A percentile compares a stretch with the other conserved stretches of the same genome.
These are phyloP conservation scores for Pseudogymnoascus sp. DNA, from an alignment of 2,329 filamentous ascomycete genomes.

Conservation along the genomic window DNA sequence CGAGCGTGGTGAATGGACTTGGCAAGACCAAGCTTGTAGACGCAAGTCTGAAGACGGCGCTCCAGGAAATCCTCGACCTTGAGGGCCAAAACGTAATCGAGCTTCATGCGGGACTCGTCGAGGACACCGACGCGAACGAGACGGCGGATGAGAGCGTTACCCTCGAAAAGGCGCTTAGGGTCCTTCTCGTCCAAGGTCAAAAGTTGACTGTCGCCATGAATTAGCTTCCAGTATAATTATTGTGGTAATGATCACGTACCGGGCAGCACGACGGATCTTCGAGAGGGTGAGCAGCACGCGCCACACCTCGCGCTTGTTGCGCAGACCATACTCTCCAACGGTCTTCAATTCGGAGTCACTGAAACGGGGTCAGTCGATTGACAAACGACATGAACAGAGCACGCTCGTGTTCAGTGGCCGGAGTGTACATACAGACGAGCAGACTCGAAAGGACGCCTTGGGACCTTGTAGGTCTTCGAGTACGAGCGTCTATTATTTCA, in stretches of 20 bases:
- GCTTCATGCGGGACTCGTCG: slow-evolving; percentile 99
- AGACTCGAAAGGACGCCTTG: slow-evolving; percentile 86
- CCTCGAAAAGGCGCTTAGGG: slow-evolving; percentile 99
- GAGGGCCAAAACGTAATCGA: slow-evolving; percentile 99
- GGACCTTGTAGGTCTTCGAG: slow-evolving; percentile 99
- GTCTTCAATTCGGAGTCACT: slow-evolving; percentile 99
- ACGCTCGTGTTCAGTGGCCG: slow-evolving; percentile 98
- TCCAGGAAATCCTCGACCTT: slow-evolving; percentile 99
- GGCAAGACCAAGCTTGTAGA: slow-evolving; percentile 99
- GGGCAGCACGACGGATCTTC: slow-evolving; percentile 99
- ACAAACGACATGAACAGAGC: slow-evolving; percentile 94
- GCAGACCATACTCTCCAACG: slow-evolving; percentile 98
- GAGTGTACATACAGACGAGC: slow-evolving; percentile 91
- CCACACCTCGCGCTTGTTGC: slow-evolving; percentile 99
- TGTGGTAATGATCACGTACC: slow-evolving; percentile 50
- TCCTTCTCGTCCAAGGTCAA: slow-evolving; percentile 99
- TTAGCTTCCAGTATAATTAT: slow-evolving; percentile 13
- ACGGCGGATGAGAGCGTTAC: slow-evolving; percentile 99
- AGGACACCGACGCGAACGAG: slow-evolving; percentile 99
- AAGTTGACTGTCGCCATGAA: slow-evolving; percentile 65
- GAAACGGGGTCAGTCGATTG: slow-evolving; percentile 53
- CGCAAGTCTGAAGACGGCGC: slow-evolving; percentile 98
- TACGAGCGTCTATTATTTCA: slow-evolving; percentile 52
- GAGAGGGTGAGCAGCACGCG: slow-evolving; percentile 98
- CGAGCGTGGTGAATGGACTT: slow-evolving; percentile 99